These are phyloP conservation scores for Entamoeba dispar DNA, from an alignment of 208 protist species.

Conservation along the genomic window DNA sequence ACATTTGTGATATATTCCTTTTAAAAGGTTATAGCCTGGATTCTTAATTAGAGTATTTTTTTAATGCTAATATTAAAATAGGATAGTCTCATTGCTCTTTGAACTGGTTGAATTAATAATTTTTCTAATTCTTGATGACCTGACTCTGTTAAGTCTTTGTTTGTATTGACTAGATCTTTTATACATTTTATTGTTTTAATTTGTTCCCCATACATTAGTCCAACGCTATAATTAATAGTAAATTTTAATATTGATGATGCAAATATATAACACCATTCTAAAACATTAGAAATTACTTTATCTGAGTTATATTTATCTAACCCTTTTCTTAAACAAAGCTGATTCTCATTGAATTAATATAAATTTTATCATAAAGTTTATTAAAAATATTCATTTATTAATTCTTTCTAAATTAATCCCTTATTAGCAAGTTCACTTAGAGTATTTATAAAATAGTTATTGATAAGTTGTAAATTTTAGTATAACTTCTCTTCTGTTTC, in stretches of 20 bases:
- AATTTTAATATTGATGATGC: not conserved
- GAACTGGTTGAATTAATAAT: not conserved
- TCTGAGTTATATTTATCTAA: no score
- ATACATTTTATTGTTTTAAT: not conserved
- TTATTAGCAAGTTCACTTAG: no score
- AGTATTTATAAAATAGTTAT: no score
- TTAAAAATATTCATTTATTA: no score
- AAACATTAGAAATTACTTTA: no score
- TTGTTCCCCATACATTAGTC: not conserved
- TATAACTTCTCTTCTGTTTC: not conserved
- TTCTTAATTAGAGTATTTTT: not conserved
- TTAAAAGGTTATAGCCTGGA: not conserved
- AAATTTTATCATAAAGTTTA: no score
- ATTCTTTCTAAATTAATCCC: no score
- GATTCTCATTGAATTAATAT: no score
- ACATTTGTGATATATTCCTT: not conserved
- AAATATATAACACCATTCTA: not conserved
- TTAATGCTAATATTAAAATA: not conserved
- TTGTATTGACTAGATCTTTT: not conserved
- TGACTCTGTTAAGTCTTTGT: not conserved
- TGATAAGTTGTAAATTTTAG: not conserved
- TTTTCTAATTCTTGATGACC: not conserved
- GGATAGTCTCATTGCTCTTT: not conserved
- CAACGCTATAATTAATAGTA: not conserved
- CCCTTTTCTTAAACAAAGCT: no score